Evolutionary conservation across 1,139 yeast species (phyloP).

Genomic region (Debaryomyces nepalensis): DNA sequence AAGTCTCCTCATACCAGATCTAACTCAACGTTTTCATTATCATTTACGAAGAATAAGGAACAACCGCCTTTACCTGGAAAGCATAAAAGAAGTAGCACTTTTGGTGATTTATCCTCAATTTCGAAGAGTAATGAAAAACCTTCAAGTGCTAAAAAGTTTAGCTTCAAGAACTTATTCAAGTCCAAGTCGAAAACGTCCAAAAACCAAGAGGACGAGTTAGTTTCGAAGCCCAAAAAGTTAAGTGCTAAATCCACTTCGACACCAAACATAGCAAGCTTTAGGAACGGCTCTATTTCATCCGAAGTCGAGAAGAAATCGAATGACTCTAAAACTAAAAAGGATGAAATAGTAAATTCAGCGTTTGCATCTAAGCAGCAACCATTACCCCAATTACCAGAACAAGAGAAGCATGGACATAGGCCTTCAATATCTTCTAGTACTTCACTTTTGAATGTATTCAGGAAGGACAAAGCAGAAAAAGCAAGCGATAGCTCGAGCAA

Average conservation of each 20-base stretch:
- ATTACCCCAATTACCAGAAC: constrained; percentile 21
- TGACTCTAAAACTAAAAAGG: constrained; percentile 11
- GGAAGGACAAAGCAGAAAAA: constrained; percentile 29
- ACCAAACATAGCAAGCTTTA: constrained; percentile 27
- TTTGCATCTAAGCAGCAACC: constrained; percentile 6
- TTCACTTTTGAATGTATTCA: constrained; percentile 29
- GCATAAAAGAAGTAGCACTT: constrained; percentile 19
- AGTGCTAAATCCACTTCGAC: constrained; percentile 36
- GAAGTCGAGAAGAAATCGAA: constrained; percentile 9
- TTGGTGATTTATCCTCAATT: constrained; percentile 27
- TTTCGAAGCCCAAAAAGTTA: constrained; percentile 25
- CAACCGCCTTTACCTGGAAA: constrained; percentile 15
- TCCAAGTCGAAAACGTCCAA: constrained; percentile 34
- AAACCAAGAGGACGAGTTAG: constrained; percentile 12
- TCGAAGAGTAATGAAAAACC: constrained; percentile 14
- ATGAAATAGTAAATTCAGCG: constrained; percentile 14
- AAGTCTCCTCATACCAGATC: constrained; percentile 35
- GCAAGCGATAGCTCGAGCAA: constrained; percentile 23
- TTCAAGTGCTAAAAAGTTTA: constrained; percentile 35
- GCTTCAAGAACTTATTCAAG: constrained; percentile 46
- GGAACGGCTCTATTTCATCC: constrained; percentile 1
- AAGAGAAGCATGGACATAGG: not conserved
- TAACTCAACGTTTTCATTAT: constrained; percentile 33
- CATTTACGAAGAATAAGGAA: constrained; percentile 18
- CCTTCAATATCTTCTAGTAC: constrained; percentile 9